Conservation (phyloP, 495 filamentous ascomycete genomes). For the Hypoxylon perforatum region DNA sequence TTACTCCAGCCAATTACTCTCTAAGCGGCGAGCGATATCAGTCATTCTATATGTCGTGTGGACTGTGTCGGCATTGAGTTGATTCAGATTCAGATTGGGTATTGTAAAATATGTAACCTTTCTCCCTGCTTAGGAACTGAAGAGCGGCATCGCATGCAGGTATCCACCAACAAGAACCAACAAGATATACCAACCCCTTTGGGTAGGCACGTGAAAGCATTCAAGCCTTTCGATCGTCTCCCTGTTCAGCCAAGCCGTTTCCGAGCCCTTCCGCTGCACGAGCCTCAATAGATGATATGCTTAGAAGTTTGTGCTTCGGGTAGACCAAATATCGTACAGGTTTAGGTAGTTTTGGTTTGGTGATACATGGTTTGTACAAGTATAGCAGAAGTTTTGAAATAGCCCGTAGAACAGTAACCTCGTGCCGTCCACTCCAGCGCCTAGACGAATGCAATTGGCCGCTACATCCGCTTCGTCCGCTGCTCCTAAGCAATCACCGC, state of each 20-base stretch:
- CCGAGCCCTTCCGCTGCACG: conserved; percentile 9
- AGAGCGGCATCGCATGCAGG: conserved; percentile 19
- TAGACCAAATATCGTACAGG: conserved; percentile 26
- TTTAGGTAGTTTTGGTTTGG: not conserved
- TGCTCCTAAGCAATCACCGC: conserved; percentile 74
- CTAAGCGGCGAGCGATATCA: not conserved
- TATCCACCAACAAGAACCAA: not conserved
- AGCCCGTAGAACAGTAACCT: conserved; percentile 9
- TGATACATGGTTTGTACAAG: conserved; percentile 32
- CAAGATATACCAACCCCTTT: not conserved
- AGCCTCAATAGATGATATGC: conserved; percentile 6
- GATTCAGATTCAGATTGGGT: conserved; percentile 6
- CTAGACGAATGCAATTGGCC: conserved; percentile 3
- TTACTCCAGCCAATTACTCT: conserved; percentile 6
- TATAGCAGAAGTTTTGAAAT: conserved; percentile 15
- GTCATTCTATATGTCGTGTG: conserved; percentile 5
- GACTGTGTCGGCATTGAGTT: not conserved
- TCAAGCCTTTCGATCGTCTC: conserved; percentile 10
- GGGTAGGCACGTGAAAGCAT: conserved; percentile 9
- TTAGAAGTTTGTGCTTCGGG: conserved; percentile 2
- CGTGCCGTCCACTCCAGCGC: conserved; percentile 21
- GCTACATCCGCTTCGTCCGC: not conserved
- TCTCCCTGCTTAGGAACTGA: not conserved
- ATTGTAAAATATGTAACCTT: conserved; percentile 3
- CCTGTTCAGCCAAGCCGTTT: conserved; percentile 2